phyloP scores from a whole-genome alignment of 2,329 filamentous ascomycete species.

The Rhynchosporium graminicola region DNA sequence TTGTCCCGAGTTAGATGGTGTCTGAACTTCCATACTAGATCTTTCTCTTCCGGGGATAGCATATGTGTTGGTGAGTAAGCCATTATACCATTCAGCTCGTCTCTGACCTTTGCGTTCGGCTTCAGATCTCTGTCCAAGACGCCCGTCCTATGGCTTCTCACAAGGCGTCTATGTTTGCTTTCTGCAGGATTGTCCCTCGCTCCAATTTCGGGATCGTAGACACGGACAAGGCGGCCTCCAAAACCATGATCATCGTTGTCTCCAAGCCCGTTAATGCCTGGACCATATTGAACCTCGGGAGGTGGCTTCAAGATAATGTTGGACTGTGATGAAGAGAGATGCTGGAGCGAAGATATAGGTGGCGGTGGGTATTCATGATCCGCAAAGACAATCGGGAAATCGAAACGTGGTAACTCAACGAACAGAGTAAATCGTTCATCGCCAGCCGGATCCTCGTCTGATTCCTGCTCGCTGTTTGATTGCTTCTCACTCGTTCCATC shows the following conservation, averaged over 20 bases:
- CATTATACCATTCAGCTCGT: conserved; percentile 89
- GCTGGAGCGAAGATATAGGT: conserved; percentile 73
- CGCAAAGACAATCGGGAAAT: conserved; percentile 92
- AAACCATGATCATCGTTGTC: conserved; percentile 49
- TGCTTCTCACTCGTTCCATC: conserved; percentile 34
- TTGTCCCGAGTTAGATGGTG: conserved; percentile 95
- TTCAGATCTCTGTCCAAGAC: conserved; percentile 93
- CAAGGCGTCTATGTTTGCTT: conserved; percentile 87
- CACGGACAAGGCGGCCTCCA: conserved; percentile 69
- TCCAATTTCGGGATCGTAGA: conserved; percentile 93
- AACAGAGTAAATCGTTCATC: conserved; percentile 78
- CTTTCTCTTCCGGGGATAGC: conserved; percentile 87
- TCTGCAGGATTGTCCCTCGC: conserved; percentile 91
- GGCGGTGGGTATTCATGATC: conserved; percentile 90
- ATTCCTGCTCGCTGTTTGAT: conserved; percentile 45
- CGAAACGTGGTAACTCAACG: conserved; percentile 89
- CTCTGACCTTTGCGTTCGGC: conserved; percentile 91
- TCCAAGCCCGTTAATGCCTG: conserved; percentile 75
- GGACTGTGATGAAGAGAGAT: conserved; percentile 62
- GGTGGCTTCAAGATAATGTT: conserved; percentile 75
- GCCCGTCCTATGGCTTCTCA: conserved; percentile 87
- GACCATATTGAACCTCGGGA: conserved; percentile 86
- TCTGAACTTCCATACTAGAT: conserved; percentile 95
- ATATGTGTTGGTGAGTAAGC: conserved; percentile 90
- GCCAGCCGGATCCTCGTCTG: conserved; percentile 37